These are phyloP conservation scores for Cornus suecica DNA, from an alignment of 148 eudicot genomes.

Conservation along the genomic window DNA sequence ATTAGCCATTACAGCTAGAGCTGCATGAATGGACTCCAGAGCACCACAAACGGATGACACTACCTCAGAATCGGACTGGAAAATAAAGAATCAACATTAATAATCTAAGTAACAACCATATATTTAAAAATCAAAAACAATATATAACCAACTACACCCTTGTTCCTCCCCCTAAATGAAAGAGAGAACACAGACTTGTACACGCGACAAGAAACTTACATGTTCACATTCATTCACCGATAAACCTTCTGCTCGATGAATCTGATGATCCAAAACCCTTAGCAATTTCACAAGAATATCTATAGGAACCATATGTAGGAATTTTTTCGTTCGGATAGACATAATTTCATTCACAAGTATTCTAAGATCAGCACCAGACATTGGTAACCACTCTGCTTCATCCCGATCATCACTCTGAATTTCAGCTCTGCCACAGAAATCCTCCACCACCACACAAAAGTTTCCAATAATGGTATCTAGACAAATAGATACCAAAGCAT, in stretches of 20 bases:
- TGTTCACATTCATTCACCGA: slow-evolving; percentile 72
- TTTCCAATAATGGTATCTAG: slow-evolving; percentile 60
- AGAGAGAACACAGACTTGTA: not conserved
- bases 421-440: slow-evolving; percentile 74
- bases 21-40: slow-evolving; percentile 89
- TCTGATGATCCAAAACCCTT: slow-evolving; percentile 82
- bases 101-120: not conserved
- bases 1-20: slow-evolving; percentile 73
- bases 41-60: slow-evolving; percentile 60
- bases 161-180: not conserved
- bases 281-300: slow-evolving; percentile 62
- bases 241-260: slow-evolving; percentile 92
- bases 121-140: no score
- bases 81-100: not conserved
- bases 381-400: slow-evolving; percentile 70
- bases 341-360: slow-evolving; percentile 66
- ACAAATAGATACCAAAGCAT: slow-evolving; percentile 10
- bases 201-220: slow-evolving; percentile 44
- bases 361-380: slow-evolving; percentile 66
- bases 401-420: slow-evolving; percentile 65
- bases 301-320: slow-evolving; percentile 69
- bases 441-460: slow-evolving; percentile 75
- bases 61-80: slow-evolving; percentile 78
- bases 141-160: not conserved
- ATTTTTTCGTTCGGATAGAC: slow-evolving; percentile 52